These are phyloP conservation scores for Epichloe hybrida DNA, from an alignment of 2,329 filamentous ascomycete species.

Conservation along the genomic window DNA sequence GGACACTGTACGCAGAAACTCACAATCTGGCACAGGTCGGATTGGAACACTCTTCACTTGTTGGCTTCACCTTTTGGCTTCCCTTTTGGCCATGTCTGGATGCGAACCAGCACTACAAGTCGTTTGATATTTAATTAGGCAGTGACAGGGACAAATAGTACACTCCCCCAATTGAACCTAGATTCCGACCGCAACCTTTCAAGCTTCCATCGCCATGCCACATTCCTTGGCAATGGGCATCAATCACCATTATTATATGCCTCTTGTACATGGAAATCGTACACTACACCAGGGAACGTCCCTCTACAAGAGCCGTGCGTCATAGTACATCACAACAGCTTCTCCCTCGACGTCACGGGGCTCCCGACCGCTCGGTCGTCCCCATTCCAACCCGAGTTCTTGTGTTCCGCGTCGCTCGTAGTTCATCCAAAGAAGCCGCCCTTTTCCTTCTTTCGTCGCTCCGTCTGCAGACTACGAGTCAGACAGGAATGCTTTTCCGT, in stretches of 20 bases:
- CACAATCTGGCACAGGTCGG: too few species aligned
- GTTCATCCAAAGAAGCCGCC: constrained; percentile 6
- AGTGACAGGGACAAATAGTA: background rate
- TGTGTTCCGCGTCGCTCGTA: background rate
- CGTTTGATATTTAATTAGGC: background rate
- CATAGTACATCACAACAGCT: background rate
- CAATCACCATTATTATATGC: background rate
- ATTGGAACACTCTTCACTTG: too few species aligned
- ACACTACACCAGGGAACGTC: background rate
- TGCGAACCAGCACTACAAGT: too few species aligned
- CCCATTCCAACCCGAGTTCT: background rate
- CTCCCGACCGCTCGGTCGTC: background rate
- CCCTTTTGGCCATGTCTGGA: too few species aligned
- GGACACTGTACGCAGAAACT: background rate
- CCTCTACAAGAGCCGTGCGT: too few species aligned
- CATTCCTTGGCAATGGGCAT: too few species aligned
- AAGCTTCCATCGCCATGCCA: background rate
- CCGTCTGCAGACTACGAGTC: constrained; percentile 6
- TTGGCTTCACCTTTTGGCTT: too few species aligned
- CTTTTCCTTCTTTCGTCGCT: constrained; percentile 11
- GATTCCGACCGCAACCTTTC: too few species aligned
- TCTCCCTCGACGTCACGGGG: background rate
- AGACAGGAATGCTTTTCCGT: background rate
- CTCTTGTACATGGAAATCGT: background rate
- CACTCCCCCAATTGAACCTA: too few species aligned